Conservation (phyloP, 2,329 filamentous ascomycete species). For the Cladosporium sp. region DNA sequence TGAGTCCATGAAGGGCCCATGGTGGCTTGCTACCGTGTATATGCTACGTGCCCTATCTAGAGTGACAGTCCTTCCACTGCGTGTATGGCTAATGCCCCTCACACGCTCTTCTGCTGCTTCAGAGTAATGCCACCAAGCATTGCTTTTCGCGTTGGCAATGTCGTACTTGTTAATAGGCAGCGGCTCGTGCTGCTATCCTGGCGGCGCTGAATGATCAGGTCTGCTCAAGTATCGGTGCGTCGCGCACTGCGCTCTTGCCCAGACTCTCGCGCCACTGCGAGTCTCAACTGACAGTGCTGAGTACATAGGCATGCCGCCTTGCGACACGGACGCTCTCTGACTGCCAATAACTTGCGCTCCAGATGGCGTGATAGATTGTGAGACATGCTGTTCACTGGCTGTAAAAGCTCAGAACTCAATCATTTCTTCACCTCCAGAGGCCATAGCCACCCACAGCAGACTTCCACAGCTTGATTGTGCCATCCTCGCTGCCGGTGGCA, state of each 20-base stretch:
- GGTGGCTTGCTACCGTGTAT: background rate
- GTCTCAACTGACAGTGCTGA: background rate
- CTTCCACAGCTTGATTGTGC: constrained; percentile 91
- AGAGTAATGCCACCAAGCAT: background rate
- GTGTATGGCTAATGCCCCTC: background rate
- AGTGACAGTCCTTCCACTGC: background rate
- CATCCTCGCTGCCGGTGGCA: constrained; percentile 93
- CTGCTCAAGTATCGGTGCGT: background rate
- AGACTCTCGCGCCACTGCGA: background rate
- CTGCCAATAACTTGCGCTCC: background rate
- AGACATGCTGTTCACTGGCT: background rate
- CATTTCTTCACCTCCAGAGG: constrained; percentile 56
- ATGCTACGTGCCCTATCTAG: background rate
- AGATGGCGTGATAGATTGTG: background rate
- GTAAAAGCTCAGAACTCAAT: background rate
- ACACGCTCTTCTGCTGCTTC: background rate
- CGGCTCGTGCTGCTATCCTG: background rate
- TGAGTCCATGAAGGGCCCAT: background rate
- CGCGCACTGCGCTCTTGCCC: background rate
- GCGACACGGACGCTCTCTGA: background rate
- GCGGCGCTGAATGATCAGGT: background rate
- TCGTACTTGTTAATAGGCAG: background rate
- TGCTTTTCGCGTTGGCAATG: background rate
- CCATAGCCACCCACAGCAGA: constrained; percentile 65
- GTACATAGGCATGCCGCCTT: background rate